These are phyloP conservation scores for Pestalotiopsis sp. DNA, from an alignment of 2,329 filamentous ascomycete species.

Conservation along the genomic window DNA sequence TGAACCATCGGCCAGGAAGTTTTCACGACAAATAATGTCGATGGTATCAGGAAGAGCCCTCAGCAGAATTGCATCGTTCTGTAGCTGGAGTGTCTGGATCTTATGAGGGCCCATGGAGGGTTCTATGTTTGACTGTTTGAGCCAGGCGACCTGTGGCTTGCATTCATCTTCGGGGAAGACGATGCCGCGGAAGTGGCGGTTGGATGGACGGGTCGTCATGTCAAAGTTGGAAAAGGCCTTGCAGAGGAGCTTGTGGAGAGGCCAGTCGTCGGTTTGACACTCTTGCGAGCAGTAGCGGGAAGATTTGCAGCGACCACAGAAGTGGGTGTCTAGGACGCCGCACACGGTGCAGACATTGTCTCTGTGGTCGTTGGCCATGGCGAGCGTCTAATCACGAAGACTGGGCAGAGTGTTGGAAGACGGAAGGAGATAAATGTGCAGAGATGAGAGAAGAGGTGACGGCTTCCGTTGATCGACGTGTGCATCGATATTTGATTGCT, in stretches of 20 bases:
- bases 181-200: slow-evolving; percentile 15
- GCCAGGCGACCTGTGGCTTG: slow-evolving; percentile 16
- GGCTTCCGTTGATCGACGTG: not conserved
- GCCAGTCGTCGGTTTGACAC: slow-evolving; percentile 19
- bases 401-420: not conserved
- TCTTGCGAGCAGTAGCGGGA: slow-evolving; percentile 18
- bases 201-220: slow-evolving; percentile 13
- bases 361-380: not conserved
- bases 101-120: slow-evolving; percentile 6
- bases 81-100: not conserved
- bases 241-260: slow-evolving; percentile 19
- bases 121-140: slow-evolving; percentile 1
- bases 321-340: not conserved
- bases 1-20: too few species aligned
- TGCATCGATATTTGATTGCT: not conserved
- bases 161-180: slow-evolving; percentile 11
- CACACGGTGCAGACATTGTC: not conserved
- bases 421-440: not conserved
- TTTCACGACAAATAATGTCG: too few species aligned
- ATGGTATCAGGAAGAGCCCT: not conserved
- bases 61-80: not conserved
- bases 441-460: not conserved
- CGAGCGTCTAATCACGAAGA: not conserved
- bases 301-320: slow-evolving; percentile 16
- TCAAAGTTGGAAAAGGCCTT: slow-evolving; percentile 12